Base-by-base conservation (phyloP, 495 filamentous ascomycete species). In the Bathelium albidoporum region DNA sequence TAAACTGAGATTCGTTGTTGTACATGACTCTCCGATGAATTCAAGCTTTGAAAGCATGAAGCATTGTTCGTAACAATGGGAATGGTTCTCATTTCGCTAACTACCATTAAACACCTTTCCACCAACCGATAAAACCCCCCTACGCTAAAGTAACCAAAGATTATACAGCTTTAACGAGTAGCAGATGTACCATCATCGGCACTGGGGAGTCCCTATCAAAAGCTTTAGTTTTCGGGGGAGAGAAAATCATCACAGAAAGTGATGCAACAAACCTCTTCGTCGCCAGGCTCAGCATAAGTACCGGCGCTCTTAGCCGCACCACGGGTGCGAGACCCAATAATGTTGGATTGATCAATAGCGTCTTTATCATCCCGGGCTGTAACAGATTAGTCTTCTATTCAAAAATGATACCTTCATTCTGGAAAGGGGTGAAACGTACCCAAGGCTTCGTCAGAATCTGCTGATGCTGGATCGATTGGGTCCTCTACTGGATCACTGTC, bases 311-410 rank as follows among this genome's bases (percentile, higher is more conserved):
- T 80, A 0, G 63, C 43, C 2, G 77, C 79, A 32, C 77, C 75
- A 16, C 80, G 71, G 9, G 79, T 83, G 59, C 75, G 75, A 9
- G 60, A 64, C 12, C 75, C 70, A 2, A 85, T 69, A 45, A 85
- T 80, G 39, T 84, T 83, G 24, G 39, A 64, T 66, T 74, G 66
- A 44, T 85, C 77, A 26, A 85, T 82, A 1, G 80, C 81, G 26
- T 83, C 81, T 0, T 67, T 66, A 1, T 84, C 83, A 64, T 85
- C 82, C 9, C 71, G 71, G 26, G 69, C 82, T 83, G n/a, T n/a
- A n/a, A n/a, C n/a, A 59, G 34, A 61, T 20, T 64, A 58, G 20
- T 16, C 26, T 26, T n/a, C n/a, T n/a, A n/a, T n/a, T n/a, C n/a
- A n/a, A n/a, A n/a, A n/a, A n/a, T n/a, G n/a, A n/a, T n/a, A n/a